A percentile compares a stretch with the other conserved stretches of the same genome.
These are phyloP conservation scores for Silene noctiflora DNA, from an alignment of 179 eudicot species.

Conservation along the genomic window DNA sequence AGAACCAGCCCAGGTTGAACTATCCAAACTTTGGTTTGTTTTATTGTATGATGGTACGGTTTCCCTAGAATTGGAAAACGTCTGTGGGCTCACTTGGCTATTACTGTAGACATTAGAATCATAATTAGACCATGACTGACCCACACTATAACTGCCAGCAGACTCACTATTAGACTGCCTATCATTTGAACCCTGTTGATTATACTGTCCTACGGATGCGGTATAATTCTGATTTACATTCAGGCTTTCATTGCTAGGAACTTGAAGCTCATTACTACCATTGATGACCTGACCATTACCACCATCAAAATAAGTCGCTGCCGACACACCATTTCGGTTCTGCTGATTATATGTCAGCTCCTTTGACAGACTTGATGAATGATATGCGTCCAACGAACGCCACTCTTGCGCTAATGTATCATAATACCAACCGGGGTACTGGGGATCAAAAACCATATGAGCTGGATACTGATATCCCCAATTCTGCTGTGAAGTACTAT, in stretches of 20 bases:
- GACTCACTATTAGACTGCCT: constrained; percentile 30
- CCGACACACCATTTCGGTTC: constrained; percentile 40
- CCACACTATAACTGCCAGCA: constrained; percentile 26
- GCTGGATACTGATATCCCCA: constrained; percentile 54
- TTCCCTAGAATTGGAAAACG: constrained; percentile 31
- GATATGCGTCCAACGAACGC: constrained; percentile 55
- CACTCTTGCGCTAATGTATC: constrained; percentile 66
- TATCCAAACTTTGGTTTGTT: constrained; percentile 34
- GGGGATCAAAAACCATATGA: constrained; percentile 83
- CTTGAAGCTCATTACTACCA: constrained; percentile 29
- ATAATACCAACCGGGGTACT: constrained; percentile 93
- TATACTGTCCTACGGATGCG: constrained; percentile 36
- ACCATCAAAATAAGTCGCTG: constrained; percentile 27
- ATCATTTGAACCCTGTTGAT: constrained; percentile 37
- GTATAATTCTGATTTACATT: constrained; percentile 35
- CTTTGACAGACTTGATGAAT: constrained; percentile 36
- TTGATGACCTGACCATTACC: constrained; percentile 28
- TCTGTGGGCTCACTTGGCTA: constrained; percentile 40
- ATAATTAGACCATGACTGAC: constrained; percentile 26
- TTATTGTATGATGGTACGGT: constrained; percentile 33
- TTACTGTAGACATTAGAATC: constrained; percentile 21
- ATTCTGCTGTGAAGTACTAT: constrained; percentile 40
- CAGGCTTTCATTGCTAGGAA: constrained; percentile 29
- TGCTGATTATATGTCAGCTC: constrained; percentile 34
- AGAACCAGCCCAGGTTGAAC: constrained; percentile 28